Evolutionary conservation across 371 early-diverging fungal species (phyloP).

Genomic region (Saksenaea oblongispora): DNA sequence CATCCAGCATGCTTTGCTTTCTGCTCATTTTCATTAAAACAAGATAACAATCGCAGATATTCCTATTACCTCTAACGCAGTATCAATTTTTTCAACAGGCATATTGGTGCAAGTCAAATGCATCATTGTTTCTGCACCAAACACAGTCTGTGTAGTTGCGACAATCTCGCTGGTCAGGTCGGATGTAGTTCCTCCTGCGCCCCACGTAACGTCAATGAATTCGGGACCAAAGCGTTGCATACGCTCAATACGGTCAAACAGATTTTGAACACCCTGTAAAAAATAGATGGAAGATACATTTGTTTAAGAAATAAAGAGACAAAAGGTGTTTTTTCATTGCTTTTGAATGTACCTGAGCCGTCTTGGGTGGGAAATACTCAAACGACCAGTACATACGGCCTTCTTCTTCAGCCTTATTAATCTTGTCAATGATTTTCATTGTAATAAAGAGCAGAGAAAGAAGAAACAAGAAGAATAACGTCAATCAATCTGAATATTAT

Average conservation of each 20-base stretch:
- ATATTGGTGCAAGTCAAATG: conserved; percentile 97
- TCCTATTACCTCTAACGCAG: conserved; percentile 66
- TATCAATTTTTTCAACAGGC: conserved; percentile 84
- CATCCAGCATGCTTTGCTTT: conserved; percentile 86
- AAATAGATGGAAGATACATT: neutral
- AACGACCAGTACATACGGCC: conserved; percentile 85
- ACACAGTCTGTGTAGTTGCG: conserved; percentile 87
- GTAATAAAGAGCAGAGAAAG: conserved; percentile 8
- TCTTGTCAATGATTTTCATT: conserved; percentile 80
- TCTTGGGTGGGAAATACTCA: conserved; percentile 97
- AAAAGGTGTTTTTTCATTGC: neutral
- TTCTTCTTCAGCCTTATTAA: conserved; percentile 68
- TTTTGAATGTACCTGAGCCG: conserved; percentile 64
- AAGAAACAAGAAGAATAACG: conserved; percentile 12
- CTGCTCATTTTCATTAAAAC: neutral
- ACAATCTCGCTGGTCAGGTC: conserved; percentile 88
- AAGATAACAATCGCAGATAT: neutral
- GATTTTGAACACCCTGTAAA: conserved; percentile 68
- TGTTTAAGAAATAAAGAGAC: neutral
- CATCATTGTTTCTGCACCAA: conserved; percentile 95
- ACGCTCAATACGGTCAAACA: conserved; percentile 82
- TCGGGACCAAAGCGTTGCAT: conserved; percentile 93
- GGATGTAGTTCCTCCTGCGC: conserved; percentile 91
- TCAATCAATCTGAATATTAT: neutral
- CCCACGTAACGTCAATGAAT: conserved; percentile 97